phyloP scores from a whole-genome alignment of 768 basidiomycete genomes.

The Cystobasidium ongulense region DNA sequence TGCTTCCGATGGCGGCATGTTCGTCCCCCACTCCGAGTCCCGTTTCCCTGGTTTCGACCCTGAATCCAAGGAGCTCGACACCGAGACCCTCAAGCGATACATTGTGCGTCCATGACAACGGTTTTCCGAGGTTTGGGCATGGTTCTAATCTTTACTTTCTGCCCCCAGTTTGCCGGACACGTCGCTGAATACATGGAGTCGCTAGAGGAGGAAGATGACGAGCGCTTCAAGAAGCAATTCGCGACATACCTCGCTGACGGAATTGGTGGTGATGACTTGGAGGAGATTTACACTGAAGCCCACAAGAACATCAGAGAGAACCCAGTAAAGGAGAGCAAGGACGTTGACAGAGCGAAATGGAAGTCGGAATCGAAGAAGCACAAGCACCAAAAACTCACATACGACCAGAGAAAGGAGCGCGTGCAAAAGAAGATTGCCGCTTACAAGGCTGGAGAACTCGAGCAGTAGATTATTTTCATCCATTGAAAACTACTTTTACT shows the following conservation, averaged over 20 bases:
- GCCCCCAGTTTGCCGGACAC: constrained; percentile 77
- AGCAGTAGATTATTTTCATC: not conserved
- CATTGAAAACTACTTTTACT: not conserved
- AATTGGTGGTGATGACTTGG: constrained; percentile 89
- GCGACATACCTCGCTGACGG: constrained; percentile 89
- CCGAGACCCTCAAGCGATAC: constrained; percentile 93
- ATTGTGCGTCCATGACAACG: constrained; percentile 49
- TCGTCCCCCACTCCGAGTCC: constrained; percentile 93
- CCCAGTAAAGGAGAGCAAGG: constrained; percentile 61
- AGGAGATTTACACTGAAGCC: constrained; percentile 87
- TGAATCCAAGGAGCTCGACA: constrained; percentile 83
- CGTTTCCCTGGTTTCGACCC: constrained; percentile 93
- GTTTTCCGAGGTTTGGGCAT: not conserved
- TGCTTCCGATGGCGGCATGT: constrained; percentile 93
- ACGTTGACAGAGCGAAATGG: constrained; percentile 76
- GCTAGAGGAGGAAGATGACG: constrained; percentile 98
- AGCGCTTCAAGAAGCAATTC: constrained; percentile 63
- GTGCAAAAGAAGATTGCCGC: constrained; percentile 52
- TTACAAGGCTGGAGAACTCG: constrained; percentile 14
- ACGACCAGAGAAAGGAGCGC: constrained; percentile 65
- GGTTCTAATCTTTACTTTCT: too few species aligned
- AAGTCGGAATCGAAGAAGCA: constrained; percentile 71
- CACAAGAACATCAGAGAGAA: constrained; percentile 94
- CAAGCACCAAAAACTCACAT: constrained; percentile 60
- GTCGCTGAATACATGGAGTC: constrained; percentile 99